Base-by-base conservation (phyloP, 1,284 basidiomycete genomes). In the Tilletia horrida region DNA sequence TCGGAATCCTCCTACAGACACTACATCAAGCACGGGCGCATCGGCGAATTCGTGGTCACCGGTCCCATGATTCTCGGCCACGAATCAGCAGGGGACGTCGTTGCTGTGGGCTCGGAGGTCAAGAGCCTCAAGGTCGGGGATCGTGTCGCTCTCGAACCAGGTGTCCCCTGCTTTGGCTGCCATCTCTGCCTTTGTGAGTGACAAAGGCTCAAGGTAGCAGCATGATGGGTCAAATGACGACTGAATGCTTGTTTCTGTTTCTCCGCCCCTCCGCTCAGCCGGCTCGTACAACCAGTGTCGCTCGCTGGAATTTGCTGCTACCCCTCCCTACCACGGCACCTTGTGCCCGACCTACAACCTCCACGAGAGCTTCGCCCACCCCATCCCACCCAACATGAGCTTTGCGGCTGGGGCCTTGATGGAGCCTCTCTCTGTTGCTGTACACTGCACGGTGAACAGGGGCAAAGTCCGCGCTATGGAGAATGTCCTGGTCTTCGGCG, bases 351-450 rank as follows among this genome's bases (percentile, higher is more conserved):
- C 74, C 73, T 83, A 83, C 76, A 80, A 76, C 43, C 73, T 83
- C 9, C 78, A 75, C 43, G 47, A 71, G 50, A 52, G 72, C 25
- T 80, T 82, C 64, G 82, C 81, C 2, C 82, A 83, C 73, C 69
- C 73, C 40, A 80, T 84, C 13, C 83, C 83, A 0, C 83, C 84
- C 67, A 76, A 76, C 43, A 83, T 85, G 71, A 76, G 80, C 50
- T 73, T 84, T 27, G 83, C 84, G 62, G 84, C 85, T 67, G 85
- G 82, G 4, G 82, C 82, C 3, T 83, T 86, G 90, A 93, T 97
- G 85, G 94, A 97, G 83, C 95, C 95, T 8, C 87, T 97, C 47
- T 88, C 92, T 18, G 95, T 97, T 43, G 95, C 88, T 6, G 87
- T 96, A 14, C 93, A 97, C 82, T 89, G 91, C 1, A 89, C 96